Evolutionary conservation across 2,329 filamentous ascomycete species (phyloP), one percentile per base, ranked within the genome.

Genomic region (Lecanicillium sp.): DNA sequence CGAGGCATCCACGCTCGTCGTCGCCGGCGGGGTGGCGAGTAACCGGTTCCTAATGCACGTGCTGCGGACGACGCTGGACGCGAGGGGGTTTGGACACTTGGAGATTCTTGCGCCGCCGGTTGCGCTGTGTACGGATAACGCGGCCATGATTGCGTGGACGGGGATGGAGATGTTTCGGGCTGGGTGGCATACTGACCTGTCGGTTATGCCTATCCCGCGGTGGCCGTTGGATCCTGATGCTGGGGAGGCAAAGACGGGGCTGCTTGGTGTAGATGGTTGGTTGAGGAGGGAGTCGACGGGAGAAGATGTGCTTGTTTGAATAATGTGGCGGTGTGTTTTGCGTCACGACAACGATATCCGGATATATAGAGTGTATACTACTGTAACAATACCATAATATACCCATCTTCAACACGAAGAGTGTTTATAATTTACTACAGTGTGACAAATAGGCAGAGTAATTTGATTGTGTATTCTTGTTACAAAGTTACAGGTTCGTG

Each of bases 121-220:
- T 9, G 67, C 70, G 30, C 69, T 90, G 38, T 96, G 92, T 55
- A 95, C 87, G 0, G 92, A 98, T 54, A 96, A 98, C 59, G 92
- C 92, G 11, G 86, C 88, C 34, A 98, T 98, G 92, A 89, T 96
- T 56, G 90, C 83, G 2, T 96, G 92, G 90, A 71, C 89, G 1
- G 92, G 83, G 0, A 73, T 89, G 48, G 89, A 96, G 62, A 95
- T 98, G 89, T 95, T 75, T 53, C 73, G 84, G 58, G 77, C 75
- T 1, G 89, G 90, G 0, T 89, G 77, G 69, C 62, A 67, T 42
- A 81, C 78, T 8, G 71, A 74, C 15, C 52, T 89, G 40, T 68
- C 65, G 17, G 71, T 80, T 41, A 56, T 71, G 33, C 71, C 80
- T 3, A 54, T 83, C 33, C 69, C 72, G 33, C 84, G 79, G 55